Evolutionary conservation across 2,329 filamentous ascomycete species (phyloP).

Genomic region (Paraphoma chrysanthemicola): DNA sequence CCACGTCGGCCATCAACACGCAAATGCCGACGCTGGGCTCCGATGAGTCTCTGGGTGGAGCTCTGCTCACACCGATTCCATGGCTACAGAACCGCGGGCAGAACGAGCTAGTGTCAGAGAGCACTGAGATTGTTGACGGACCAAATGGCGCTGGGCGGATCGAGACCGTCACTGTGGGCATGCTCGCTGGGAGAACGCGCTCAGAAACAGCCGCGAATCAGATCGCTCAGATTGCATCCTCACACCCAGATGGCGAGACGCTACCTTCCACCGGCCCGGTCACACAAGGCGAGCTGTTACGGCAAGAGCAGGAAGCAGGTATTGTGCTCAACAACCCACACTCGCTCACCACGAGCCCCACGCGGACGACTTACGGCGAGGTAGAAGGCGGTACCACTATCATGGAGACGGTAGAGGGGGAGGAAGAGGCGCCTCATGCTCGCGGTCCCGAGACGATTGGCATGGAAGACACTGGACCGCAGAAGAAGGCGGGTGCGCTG

Average conservation of each 20-base stretch:
- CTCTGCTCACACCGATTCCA: constrained; percentile 89
- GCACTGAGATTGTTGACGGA: constrained; percentile 80
- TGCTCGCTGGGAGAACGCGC: constrained; percentile 24
- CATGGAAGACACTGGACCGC: constrained; percentile 84
- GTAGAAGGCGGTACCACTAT: constrained; percentile 38
- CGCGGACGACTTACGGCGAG: constrained; percentile 35
- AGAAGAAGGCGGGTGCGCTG: constrained; percentile 62
- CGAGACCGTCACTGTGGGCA: constrained; percentile 82
- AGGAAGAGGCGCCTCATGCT: constrained; percentile 74
- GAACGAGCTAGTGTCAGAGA: constrained; percentile 72
- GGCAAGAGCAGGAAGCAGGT: constrained; percentile 85
- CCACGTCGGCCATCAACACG: constrained; percentile 51
- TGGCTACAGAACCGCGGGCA: constrained; percentile 70
- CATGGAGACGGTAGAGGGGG: constrained; percentile 47
- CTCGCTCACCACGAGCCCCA: constrained; percentile 32
- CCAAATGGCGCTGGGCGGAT: constrained; percentile 80
- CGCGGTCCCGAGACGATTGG: constrained; percentile 86
- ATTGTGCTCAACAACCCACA: constrained; percentile 67
- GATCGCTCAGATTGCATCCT: constrained; percentile 38
- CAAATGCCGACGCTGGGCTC: constrained; percentile 66
- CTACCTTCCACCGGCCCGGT: constrained; percentile 44
- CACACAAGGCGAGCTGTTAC: constrained; percentile 82
- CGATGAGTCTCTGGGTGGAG: constrained; percentile 89
- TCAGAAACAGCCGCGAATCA: constrained; percentile 14
- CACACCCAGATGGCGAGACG: constrained; percentile 44